phyloP scores from a whole-genome alignment of 768 basidiomycete genomes.

The Auriscalpium orientale region DNA sequence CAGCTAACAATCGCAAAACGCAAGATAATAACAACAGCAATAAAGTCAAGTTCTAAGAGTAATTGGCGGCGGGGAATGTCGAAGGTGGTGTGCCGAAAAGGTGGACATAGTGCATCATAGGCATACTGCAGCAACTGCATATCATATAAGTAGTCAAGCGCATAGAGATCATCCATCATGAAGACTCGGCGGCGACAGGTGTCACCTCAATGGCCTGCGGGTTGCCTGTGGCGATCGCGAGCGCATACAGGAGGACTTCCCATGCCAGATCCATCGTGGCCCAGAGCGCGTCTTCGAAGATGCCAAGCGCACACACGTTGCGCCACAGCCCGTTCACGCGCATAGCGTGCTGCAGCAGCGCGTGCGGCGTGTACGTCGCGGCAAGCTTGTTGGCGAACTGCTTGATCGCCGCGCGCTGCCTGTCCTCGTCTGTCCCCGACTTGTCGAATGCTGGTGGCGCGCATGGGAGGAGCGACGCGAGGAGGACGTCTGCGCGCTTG shows the following conservation, averaged over 20 bases:
- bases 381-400: constrained; percentile 16
- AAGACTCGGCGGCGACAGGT: background rate
- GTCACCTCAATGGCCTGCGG: background rate
- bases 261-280: constrained; percentile 41
- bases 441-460: constrained; percentile 11
- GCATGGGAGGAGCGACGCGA: constrained; percentile 38
- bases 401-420: constrained; percentile 2
- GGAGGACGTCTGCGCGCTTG: constrained; percentile 42
- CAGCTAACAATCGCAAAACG: too few relatives aligned
- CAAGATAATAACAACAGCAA: too few relatives aligned
- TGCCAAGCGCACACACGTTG: constrained; percentile 41
- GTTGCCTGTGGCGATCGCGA: constrained; percentile 20
- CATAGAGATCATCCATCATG: background rate
- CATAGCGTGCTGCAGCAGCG: constrained; percentile 29
- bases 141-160: background rate
- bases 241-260: constrained; percentile 37
- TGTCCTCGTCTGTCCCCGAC: constrained; percentile 6
- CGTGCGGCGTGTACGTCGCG: constrained; percentile 20
- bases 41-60: too few relatives aligned
- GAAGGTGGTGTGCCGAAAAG: background rate
- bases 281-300: constrained; percentile 41
- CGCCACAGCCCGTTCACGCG: constrained; percentile 42
- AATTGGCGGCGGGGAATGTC: background rate
- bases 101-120: background rate
- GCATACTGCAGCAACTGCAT: background rate